Conservation (phyloP, 176 grass and related monocot genomes). For the Musa schizocarpa region DNA sequence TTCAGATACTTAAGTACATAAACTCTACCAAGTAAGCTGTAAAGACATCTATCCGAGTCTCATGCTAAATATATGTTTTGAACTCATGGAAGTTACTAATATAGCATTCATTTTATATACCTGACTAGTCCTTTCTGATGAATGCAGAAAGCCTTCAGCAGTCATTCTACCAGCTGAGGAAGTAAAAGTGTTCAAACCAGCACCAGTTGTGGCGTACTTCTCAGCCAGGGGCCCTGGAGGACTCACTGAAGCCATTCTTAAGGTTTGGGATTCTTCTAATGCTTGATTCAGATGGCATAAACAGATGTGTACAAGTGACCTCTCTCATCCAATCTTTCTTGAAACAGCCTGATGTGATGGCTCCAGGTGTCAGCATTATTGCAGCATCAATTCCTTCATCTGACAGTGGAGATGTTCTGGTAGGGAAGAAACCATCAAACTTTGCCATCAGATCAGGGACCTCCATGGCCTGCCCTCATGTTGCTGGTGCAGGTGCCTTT, state of each 20-base stretch:
- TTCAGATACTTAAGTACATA: conserved; percentile 78
- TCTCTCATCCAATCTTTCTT: neutral
- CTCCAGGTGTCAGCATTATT: conserved; percentile 83
- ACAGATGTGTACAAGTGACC: neutral
- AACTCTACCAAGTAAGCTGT: conserved; percentile 62
- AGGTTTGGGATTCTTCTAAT: conserved; percentile 27
- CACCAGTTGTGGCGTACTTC: conserved; percentile 76
- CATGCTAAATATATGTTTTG: neutral
- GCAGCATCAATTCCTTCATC: conserved; percentile 56
- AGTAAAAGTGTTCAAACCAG: conserved; percentile 54
- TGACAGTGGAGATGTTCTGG: conserved; percentile 38
- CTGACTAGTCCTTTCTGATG: neutral
- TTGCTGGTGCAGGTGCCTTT: conserved; percentile 74
- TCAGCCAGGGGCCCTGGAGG: conserved; percentile 71
- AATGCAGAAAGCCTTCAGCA: conserved; percentile 55
- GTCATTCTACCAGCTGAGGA: conserved; percentile 60
- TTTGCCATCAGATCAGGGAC: conserved; percentile 86
- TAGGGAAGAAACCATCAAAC: conserved; percentile 57
- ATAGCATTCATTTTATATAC: neutral
- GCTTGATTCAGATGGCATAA: neutral
- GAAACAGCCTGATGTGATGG: conserved; percentile 88
- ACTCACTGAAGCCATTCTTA: conserved; percentile 70
- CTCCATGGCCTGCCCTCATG: conserved; percentile 96
- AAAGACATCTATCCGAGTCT: neutral
- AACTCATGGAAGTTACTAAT: neutral